Percentiles rank a stretch among this genome's conserved stretches.
Evolutionary conservation across 2,329 filamentous ascomycete species (phyloP).

Genomic region (Aspergillus quadrilineatus): DNA sequence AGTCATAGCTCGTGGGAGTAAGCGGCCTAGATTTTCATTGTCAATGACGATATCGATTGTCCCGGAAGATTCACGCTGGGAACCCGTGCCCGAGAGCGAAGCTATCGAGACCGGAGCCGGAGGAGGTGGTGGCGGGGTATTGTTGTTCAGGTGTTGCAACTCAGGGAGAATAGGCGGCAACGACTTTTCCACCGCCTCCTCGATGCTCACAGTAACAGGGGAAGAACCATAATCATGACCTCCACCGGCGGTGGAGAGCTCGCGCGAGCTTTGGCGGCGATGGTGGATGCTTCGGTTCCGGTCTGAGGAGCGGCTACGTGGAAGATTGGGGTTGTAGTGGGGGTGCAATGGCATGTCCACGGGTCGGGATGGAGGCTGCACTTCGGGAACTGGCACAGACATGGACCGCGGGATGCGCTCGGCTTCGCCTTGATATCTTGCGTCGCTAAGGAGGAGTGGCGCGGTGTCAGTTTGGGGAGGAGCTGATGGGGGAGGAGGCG

Average conservation of each 20-base stretch:
- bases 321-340: slow-evolving; percentile 40
- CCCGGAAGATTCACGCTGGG: slow-evolving; percentile 37
- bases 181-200: slow-evolving; percentile 50
- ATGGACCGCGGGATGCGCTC: slow-evolving; percentile 40
- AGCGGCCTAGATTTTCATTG: slow-evolving; percentile 35
- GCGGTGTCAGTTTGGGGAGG: slow-evolving; percentile 55
- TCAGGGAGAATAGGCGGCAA: slow-evolving; percentile 58
- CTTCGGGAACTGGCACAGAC: slow-evolving; percentile 38
- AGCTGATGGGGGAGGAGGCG: slow-evolving; percentile 21
- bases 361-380: slow-evolving; percentile 23
- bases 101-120: slow-evolving; percentile 29
- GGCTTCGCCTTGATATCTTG: slow-evolving; percentile 39
- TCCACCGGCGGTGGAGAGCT: slow-evolving; percentile 19
- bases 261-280: slow-evolving; percentile 30
- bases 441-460: slow-evolving; percentile 36
- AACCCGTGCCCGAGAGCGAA: slow-evolving; percentile 13
- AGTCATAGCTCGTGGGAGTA: slow-evolving; percentile 39
- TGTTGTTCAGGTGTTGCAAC: slow-evolving; percentile 60
- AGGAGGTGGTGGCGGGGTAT: slow-evolving; percentile 53
- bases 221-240: slow-evolving; percentile 31
- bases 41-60: slow-evolving; percentile 45
- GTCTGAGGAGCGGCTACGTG: slow-evolving; percentile 44
- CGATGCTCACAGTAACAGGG: slow-evolving; percentile 53
- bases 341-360: slow-evolving; percentile 42
- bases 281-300: slow-evolving; percentile 33